A percentile compares a stretch with the other conserved stretches of the same genome.
Conservation (phyloP, 1,284 basidiomycete genomes). For the Marasmius oreades region DNA sequence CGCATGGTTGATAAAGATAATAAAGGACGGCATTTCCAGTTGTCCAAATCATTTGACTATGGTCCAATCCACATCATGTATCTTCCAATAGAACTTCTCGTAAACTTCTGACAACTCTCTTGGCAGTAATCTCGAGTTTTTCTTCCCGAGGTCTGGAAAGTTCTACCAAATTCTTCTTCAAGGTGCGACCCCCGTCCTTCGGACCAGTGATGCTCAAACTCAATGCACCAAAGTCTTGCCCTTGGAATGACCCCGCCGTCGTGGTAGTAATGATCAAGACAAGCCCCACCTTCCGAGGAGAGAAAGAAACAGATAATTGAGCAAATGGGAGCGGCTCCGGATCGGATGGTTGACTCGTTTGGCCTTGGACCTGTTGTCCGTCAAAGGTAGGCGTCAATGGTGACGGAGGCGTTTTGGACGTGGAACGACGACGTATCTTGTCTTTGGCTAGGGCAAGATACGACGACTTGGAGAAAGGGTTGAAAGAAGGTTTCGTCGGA, state of each 20-base stretch:
- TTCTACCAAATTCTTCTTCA: constrained; percentile 11
- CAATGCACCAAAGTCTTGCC: constrained; percentile 11
- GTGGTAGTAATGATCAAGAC: constrained; percentile 26
- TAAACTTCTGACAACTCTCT: constrained; percentile 35
- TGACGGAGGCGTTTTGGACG: constrained; percentile 3
- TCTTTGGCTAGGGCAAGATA: constrained; percentile 11
- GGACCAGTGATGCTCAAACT: constrained; percentile 12
- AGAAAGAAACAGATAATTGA: constrained; percentile 43
- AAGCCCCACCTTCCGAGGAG: constrained; percentile 42
- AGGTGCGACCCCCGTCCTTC: constrained; percentile 13
- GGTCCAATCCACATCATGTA: not conserved
- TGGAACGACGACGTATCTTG: constrained; percentile 7
- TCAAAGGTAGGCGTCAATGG: constrained; percentile 6
- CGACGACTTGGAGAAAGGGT: constrained; percentile 14
- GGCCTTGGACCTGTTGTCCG: no score
- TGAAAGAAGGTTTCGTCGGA: constrained; percentile 11
- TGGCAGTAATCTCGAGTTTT: constrained; percentile 55
- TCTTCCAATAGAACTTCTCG: constrained; percentile 6
- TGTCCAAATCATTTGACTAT: constrained; percentile 1
- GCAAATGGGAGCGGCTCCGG: constrained; percentile 35
- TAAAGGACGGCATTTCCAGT: no score
- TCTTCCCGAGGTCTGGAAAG: constrained; percentile 41
- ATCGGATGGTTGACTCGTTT: not conserved
- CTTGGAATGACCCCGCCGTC: constrained; percentile 4
- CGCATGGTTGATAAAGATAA: no score